Evolutionary conservation across 1,284 basidiomycete species (phyloP).

Genomic region (Pholiota adiposa): DNA sequence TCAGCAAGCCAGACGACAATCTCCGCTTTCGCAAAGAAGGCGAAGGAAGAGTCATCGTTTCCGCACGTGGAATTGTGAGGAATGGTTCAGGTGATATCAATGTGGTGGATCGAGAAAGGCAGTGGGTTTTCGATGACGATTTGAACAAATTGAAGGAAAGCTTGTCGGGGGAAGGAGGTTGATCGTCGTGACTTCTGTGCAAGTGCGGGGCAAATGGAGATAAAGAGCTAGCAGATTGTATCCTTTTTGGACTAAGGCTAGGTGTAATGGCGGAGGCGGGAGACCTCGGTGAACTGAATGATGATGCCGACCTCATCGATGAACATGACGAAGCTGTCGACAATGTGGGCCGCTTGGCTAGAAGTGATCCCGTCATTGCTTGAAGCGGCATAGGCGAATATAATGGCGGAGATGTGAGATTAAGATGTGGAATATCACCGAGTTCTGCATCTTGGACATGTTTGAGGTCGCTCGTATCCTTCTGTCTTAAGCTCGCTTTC

Average conservation of each 20-base stretch:
- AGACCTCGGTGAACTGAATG: not conserved
- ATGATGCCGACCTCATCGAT: constrained; percentile 9
- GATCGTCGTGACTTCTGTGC: constrained; percentile 16
- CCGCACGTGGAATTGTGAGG: not conserved
- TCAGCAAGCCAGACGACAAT: constrained; percentile 11
- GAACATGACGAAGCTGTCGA: constrained; percentile 12
- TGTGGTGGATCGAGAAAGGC: constrained; percentile 18
- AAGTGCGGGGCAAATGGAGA: constrained; percentile 5
- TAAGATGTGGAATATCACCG: constrained; percentile 18
- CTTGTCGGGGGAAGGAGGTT: not conserved
- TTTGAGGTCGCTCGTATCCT: constrained; percentile 14
- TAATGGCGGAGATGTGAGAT: constrained; percentile 14
- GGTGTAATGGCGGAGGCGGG: constrained; percentile 6
- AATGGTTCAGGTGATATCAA: constrained; percentile 9
- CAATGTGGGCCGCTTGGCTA: constrained; percentile 8
- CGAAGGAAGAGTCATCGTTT: constrained; percentile 6
- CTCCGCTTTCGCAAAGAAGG: constrained; percentile 18
- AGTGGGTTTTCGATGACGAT: not conserved
- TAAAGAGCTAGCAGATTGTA: constrained; percentile 28
- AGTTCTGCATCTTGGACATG: constrained; percentile 19
- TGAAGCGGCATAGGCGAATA: constrained; percentile 8
- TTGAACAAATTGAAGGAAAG: constrained; percentile 11
- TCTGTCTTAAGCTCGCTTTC: not conserved
- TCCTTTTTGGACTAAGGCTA: constrained; percentile 19
- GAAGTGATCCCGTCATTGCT: constrained; percentile 3